phyloP scores from a whole-genome alignment of 108 stramenopile genomes.

The Schizochytrium sp. region DNA sequence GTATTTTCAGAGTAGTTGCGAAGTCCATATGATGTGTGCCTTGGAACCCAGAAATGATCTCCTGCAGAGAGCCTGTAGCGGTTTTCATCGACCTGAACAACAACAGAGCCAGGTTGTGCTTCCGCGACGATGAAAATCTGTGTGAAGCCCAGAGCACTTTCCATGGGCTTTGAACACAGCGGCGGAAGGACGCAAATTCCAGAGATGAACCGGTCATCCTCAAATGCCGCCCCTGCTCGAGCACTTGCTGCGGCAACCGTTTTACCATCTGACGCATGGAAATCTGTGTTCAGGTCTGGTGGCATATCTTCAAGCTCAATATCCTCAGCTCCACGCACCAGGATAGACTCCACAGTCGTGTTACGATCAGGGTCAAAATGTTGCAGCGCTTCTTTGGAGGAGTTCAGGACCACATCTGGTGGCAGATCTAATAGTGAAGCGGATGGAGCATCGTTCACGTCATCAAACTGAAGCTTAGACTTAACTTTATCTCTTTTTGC shows the following conservation, averaged over 20 bases:
- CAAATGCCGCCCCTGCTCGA: not conserved
- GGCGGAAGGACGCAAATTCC: conserved; percentile 12
- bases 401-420: not conserved
- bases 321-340: not conserved
- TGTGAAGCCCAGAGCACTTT: not conserved
- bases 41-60: conserved; percentile 52
- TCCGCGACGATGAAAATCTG: conserved; percentile 15
- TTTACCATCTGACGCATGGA: not conserved
- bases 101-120: conserved; percentile 11
- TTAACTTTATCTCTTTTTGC: too few species aligned
- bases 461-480: not conserved
- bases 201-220: conserved; percentile 32
- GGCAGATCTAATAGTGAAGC: not conserved
- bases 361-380: not conserved
- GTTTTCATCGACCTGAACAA: conserved; percentile 23
- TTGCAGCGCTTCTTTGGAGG: not conserved
- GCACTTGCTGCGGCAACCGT: not conserved
- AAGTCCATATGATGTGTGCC: not conserved
- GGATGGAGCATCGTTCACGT: not conserved
- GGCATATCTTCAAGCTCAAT: not conserved
- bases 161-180: conserved; percentile 11
- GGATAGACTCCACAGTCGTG: not conserved
- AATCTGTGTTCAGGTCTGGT: not conserved
- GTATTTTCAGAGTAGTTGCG: conserved; percentile 39
- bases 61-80: conserved; percentile 23